Evolutionary conservation across 179 eudicot species (phyloP).

Genomic region (Camellia oleifera): DNA sequence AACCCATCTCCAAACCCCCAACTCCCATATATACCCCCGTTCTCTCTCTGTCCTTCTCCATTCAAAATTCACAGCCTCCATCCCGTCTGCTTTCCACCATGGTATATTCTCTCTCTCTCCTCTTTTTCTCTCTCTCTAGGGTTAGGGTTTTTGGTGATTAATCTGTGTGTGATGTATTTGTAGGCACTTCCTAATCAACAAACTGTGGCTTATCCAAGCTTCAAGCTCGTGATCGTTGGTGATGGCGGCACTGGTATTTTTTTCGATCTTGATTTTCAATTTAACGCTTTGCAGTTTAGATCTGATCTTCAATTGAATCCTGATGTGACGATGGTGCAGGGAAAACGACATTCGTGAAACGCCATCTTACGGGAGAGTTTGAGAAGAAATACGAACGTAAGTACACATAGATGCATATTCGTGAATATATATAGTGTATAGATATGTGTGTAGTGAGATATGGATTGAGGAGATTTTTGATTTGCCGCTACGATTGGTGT

Average conservation of each 20-base stretch:
- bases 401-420: background rate
- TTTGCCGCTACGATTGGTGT: constrained; percentile 39
- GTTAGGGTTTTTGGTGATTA: background rate
- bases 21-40: background rate
- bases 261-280: background rate
- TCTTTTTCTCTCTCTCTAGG: background rate
- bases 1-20: background rate
- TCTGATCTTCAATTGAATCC: background rate
- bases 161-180: background rate
- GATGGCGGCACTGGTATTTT: constrained; percentile 60
- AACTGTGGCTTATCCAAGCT: constrained; percentile 54
- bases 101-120: constrained; percentile 9
- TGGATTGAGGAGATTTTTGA: background rate
- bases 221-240: constrained; percentile 65
- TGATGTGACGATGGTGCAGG: constrained; percentile 24
- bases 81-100: background rate
- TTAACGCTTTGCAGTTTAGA: background rate
- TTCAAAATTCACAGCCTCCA: background rate
- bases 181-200: constrained; percentile 63
- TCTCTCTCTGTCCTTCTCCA: background rate
- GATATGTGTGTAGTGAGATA: background rate
- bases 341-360: constrained; percentile 53
- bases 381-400: constrained; percentile 57
- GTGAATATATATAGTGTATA: background rate
- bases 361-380: constrained; percentile 55